Percentiles rank a stretch among this genome's conserved stretches.
Evolutionary conservation across 2,329 filamentous ascomycete species (phyloP).

Genomic region (Lithohypha guttulata): DNA sequence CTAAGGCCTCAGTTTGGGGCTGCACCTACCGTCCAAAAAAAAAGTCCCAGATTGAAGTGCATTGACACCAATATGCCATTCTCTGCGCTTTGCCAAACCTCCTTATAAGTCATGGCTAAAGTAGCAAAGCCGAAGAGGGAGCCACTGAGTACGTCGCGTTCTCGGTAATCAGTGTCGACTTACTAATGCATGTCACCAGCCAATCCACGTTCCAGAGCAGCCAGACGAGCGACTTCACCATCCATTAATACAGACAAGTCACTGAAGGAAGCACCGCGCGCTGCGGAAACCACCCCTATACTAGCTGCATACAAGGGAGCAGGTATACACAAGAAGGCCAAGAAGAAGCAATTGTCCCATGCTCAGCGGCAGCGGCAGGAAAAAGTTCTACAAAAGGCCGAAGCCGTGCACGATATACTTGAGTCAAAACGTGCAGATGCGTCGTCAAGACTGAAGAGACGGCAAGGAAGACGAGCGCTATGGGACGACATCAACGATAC

Average conservation of each 20-base stretch:
- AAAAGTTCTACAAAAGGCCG: slow-evolving; percentile 46
- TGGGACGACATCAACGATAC: slow-evolving; percentile 34
- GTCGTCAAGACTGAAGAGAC: slow-evolving; percentile 35
- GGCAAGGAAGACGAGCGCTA: slow-evolving; percentile 38
- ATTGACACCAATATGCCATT: no score
- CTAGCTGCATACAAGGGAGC: slow-evolving; percentile 35
- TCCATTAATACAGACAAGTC: slow-evolving; percentile 43
- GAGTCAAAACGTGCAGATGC: slow-evolving; percentile 48
- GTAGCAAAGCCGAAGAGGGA: slow-evolving; percentile 22
- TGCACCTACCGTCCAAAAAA: no score
- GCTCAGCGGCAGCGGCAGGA: slow-evolving; percentile 45
- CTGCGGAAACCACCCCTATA: slow-evolving; percentile 27
- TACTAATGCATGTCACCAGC: slow-evolving; percentile 27
- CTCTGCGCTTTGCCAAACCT: no score
- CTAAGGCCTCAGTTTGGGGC: not conserved
- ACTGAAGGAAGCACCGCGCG: slow-evolving; percentile 32
- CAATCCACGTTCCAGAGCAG: slow-evolving; percentile 48
- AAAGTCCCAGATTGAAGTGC: no score
- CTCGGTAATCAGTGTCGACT: not conserved
- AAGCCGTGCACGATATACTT: slow-evolving; percentile 42
- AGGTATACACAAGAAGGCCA: slow-evolving; percentile 44
- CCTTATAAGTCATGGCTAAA: slow-evolving; percentile 22
- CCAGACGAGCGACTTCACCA: slow-evolving; percentile 46
- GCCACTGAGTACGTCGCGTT: slow-evolving; percentile 20
- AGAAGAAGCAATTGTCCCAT: slow-evolving; percentile 40